Conservation (phyloP, 441 rosid genomes). For the Adansonia gregorii region DNA sequence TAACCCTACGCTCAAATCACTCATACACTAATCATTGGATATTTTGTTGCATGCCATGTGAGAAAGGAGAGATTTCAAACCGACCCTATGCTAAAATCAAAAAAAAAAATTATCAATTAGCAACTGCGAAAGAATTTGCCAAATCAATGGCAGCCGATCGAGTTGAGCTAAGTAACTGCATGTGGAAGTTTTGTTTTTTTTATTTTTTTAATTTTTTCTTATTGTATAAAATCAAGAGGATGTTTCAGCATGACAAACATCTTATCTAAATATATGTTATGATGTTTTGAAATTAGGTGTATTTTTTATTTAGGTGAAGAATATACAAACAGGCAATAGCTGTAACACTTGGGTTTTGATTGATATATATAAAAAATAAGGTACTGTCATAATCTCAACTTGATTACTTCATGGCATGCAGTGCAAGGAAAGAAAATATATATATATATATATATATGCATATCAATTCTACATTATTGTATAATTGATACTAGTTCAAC, state of each 20-base stretch:
- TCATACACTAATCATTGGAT: slow-evolving; percentile 17
- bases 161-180: slow-evolving; percentile 40
- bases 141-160: slow-evolving; percentile 25
- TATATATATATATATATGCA: slow-evolving; percentile 11
- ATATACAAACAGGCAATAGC: slow-evolving; percentile 20
- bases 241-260: slow-evolving; percentile 39
- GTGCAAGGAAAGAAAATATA: slow-evolving; percentile 36
- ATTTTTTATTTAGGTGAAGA: slow-evolving; percentile 28
- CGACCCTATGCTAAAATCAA: background rate
- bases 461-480: slow-evolving; percentile 17
- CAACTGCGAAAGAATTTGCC: background rate
- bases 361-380: slow-evolving; percentile 20
- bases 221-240: slow-evolving; percentile 34
- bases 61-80: background rate
- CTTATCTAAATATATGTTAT: slow-evolving; percentile 26
- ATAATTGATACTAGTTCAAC: background rate
- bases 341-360: slow-evolving; percentile 24
- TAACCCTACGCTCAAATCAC: slow-evolving; percentile 17
- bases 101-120: background rate
- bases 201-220: background rate
- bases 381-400: slow-evolving; percentile 31
- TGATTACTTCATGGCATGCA: slow-evolving; percentile 46
- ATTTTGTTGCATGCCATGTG: slow-evolving; percentile 9
- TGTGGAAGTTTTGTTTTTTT: background rate
- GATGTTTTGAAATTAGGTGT: slow-evolving; percentile 32